Conservation (phyloP, 768 basidiomycete genomes). For the Xanthoconium stramineum region DNA sequence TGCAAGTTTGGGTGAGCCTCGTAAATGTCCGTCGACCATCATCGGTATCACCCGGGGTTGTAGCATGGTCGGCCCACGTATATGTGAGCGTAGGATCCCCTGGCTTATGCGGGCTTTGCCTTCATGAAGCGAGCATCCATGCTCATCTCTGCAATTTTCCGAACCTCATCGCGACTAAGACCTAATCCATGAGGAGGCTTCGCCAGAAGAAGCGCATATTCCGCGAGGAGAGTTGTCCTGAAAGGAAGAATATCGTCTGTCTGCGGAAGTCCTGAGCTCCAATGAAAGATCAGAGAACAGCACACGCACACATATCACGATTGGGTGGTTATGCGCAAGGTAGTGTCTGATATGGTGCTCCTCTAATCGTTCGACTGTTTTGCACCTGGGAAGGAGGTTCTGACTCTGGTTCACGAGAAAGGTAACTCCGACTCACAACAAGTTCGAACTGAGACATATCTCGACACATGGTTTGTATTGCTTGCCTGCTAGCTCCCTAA, state of each 20-base stretch:
- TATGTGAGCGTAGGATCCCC: background rate
- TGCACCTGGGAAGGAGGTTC: slow-evolving; percentile 44
- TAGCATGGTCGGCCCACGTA: background rate
- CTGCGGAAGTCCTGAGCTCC: slow-evolving; percentile 35
- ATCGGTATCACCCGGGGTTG: background rate
- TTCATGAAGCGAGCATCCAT: slow-evolving; percentile 38
- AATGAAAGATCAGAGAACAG: background rate
- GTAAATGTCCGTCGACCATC: background rate
- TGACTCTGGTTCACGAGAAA: background rate
- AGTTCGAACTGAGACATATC: slow-evolving; percentile 78
- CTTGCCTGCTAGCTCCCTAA: slow-evolving; percentile 11
- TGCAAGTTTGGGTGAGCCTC: background rate
- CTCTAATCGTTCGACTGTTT: slow-evolving; percentile 62
- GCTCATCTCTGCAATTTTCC: slow-evolving; percentile 56
- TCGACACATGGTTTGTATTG: slow-evolving; percentile 61
- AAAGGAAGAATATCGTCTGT: slow-evolving; percentile 84
- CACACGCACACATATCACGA: slow-evolving; percentile 67
- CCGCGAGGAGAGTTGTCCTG: slow-evolving; percentile 66
- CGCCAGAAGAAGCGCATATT: slow-evolving; percentile 80
- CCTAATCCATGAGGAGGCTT: slow-evolving; percentile 70
- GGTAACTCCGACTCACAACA: slow-evolving; percentile 49
- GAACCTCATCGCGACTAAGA: slow-evolving; percentile 55
- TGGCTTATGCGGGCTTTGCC: background rate
- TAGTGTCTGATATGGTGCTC: slow-evolving; percentile 73
- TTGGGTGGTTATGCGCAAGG: slow-evolving; percentile 59